Percentiles rank a stretch among this genome's conserved stretches.
Conservation (phyloP, 1,284 basidiomycete genomes). For the Rhizoctonia solani region DNA sequence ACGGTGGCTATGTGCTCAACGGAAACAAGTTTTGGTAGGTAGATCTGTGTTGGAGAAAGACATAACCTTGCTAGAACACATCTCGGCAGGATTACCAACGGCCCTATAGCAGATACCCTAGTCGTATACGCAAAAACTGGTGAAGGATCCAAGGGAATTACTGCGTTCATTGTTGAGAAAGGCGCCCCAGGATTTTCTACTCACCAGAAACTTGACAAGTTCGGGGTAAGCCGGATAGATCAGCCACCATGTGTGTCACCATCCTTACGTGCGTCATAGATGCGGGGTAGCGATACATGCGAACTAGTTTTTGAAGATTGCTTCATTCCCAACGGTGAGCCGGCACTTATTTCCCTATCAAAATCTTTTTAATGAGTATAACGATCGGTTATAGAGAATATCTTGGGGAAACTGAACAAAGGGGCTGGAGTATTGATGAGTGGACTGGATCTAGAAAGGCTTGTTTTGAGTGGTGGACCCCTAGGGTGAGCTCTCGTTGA, state of each 20-base stretch:
- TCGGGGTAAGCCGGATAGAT: slow-evolving; percentile 58
- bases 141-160: slow-evolving; percentile 85
- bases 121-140: slow-evolving; percentile 93
- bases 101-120: slow-evolving; percentile 84
- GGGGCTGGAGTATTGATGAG: slow-evolving; percentile 92
- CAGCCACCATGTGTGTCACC: background rate
- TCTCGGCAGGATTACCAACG: slow-evolving; percentile 98
- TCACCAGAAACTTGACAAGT: slow-evolving; percentile 89
- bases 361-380: background rate
- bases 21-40: slow-evolving; percentile 91
- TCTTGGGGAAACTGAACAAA: slow-evolving; percentile 77
- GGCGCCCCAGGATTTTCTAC: slow-evolving; percentile 84
- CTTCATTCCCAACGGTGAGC: slow-evolving; percentile 76
- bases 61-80: background rate
- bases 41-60: background rate
- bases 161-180: slow-evolving; percentile 88
- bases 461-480: slow-evolving; percentile 88
- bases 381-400: slow-evolving; percentile 61
- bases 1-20: slow-evolving; percentile 78
- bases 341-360: background rate
- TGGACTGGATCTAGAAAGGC: slow-evolving; percentile 88
- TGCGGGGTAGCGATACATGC: slow-evolving; percentile 94
- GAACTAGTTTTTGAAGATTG: slow-evolving; percentile 93
- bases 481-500: slow-evolving; percentile 53
- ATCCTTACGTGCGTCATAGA: slow-evolving; percentile 47